phyloP scores from a whole-genome alignment of 345 rosid genomes.

The Arabidopsis thaliana region TAIR10.1 NC_003074.8:1199001-1199500 shows the following conservation, averaged over 20 bases:
- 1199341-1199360: conserved; percentile 28
- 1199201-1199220: conserved; percentile 19
- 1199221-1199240: conserved; percentile 24
- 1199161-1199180: conserved; percentile 14
- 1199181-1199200: conserved; percentile 46
- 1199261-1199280: conserved; percentile 58
- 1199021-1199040: too few relatives aligned
- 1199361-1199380: conserved; percentile 57
- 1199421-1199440: conserved; percentile 77
- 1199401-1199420: conserved; percentile 77
- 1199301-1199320: conserved; percentile 61
- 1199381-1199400: conserved; percentile 90
- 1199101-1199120: too few relatives aligned
- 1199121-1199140: too few relatives aligned
- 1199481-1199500: not conserved
- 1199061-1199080: too few relatives aligned
- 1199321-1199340: not conserved
- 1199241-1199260: conserved; percentile 87
- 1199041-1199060: not conserved
- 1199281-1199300: conserved; percentile 67
- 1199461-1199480: conserved; percentile 14
- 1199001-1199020: too few relatives aligned
- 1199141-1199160: too few relatives aligned
- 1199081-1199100: too few relatives aligned
- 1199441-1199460: conserved; percentile 91